Evolutionary conservation across 1,139 yeast genomes (phyloP).

Genomic region (Magnusiomyces tetraspermus): DNA sequence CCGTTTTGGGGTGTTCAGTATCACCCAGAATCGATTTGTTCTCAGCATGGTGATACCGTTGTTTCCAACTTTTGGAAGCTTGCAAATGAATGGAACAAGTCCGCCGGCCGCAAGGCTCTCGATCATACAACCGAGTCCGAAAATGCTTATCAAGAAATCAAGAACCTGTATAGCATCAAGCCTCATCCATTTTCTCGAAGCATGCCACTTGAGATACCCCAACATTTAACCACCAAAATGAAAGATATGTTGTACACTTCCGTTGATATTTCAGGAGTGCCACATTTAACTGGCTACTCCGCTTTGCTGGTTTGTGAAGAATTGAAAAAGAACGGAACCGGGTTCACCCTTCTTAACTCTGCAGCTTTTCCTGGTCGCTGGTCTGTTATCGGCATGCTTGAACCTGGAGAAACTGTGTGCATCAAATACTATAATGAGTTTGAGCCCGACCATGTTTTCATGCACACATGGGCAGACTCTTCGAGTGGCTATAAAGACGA

Average conservation of each 20-base stretch:
- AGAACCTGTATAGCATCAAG: conserved; percentile 21
- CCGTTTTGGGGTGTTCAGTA: conserved; percentile 95
- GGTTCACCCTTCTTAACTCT: conserved; percentile 58
- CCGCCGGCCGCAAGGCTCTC: conserved; percentile 7
- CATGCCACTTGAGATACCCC: neutral
- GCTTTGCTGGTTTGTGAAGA: conserved; percentile 44
- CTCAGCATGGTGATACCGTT: conserved; percentile 52
- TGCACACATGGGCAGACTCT: conserved; percentile 26
- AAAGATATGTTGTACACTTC: neutral
- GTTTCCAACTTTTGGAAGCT: conserved; percentile 53
- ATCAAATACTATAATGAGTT: conserved; percentile 51
- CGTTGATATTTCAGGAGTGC: neutral
- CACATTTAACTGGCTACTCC: conserved; percentile 8
- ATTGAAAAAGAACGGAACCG: conserved; percentile 28
- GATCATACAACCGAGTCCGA: conserved; percentile 6
- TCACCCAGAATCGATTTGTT: conserved; percentile 93
- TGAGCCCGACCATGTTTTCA: conserved; percentile 19
- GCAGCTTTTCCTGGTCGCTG: conserved; percentile 77
- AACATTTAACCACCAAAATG: neutral
- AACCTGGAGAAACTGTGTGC: conserved; percentile 41
- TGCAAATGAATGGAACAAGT: conserved; percentile 33
- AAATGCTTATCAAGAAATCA: conserved; percentile 10
- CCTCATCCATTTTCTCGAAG: conserved; percentile 17
- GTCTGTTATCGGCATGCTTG: conserved; percentile 76
- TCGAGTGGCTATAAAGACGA: conserved; percentile 5